Percentiles rank a stretch among this genome's conserved stretches.
Conservation (phyloP, 768 basidiomycete species). For the Collybia mongolica region DNA sequence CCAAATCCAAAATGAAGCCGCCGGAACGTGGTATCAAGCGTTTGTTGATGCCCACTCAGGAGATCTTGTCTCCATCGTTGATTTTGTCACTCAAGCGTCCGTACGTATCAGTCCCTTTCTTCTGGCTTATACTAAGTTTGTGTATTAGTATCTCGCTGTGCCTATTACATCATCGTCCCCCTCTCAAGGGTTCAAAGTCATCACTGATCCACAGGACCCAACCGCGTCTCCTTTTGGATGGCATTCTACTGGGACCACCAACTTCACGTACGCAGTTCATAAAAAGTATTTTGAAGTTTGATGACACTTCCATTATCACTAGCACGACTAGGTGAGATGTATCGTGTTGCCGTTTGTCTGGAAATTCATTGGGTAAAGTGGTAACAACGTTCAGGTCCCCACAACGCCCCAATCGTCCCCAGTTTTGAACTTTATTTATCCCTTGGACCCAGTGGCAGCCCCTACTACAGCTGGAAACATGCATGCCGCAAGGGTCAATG, state of each 20-base stretch:
- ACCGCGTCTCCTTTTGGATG: conserved; percentile 46
- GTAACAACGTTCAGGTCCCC: conserved; percentile 29
- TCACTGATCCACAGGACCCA: conserved; percentile 46
- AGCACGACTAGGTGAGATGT: neutral
- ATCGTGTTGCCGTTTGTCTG: neutral
- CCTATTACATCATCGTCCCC: conserved; percentile 45
- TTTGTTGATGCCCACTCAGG: conserved; percentile 56
- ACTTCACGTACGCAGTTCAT: conserved; percentile 22
- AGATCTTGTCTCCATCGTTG: conserved; percentile 47
- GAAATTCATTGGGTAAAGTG: conserved; percentile 16
- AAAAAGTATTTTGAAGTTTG: too few relatives aligned
- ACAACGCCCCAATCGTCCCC: conserved; percentile 34
- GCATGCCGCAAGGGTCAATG: conserved; percentile 50
- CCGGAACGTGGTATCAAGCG: conserved; percentile 54
- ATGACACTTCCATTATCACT: too few relatives aligned
- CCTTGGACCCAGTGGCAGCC: conserved; percentile 25
- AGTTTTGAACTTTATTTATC: conserved; percentile 37
- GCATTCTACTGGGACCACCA: conserved; percentile 25
- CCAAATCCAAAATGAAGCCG: conserved; percentile 29
- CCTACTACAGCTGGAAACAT: conserved; percentile 42
- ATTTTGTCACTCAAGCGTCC: conserved; percentile 47
- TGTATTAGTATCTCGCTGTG: conserved; percentile 39
- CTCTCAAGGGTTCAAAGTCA: conserved; percentile 41
- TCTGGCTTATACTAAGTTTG: conserved; percentile 13
- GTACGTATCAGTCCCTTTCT: conserved; percentile 20